Evolutionary conservation across 768 basidiomycete genomes (phyloP).

Genomic region (Lentinula guzmanii): DNA sequence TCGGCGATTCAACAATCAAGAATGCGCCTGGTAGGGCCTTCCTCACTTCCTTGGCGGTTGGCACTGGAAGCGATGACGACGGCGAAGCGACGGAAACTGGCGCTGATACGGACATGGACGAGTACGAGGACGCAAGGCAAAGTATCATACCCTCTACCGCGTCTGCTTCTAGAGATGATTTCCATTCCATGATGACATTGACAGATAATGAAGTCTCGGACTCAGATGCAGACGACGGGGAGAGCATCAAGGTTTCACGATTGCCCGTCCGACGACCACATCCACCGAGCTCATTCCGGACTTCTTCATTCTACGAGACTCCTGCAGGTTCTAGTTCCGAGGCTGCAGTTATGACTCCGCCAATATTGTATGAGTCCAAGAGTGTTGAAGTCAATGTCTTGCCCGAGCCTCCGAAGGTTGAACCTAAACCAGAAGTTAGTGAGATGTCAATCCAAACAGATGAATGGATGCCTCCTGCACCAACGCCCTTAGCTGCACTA

Average conservation of each 20-base stretch:
- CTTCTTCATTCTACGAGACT: slow-evolving; percentile 5
- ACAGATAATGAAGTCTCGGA: slow-evolving; percentile 64
- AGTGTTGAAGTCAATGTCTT: slow-evolving; percentile 21
- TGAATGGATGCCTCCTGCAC: slow-evolving; percentile 50
- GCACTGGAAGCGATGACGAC: slow-evolving; percentile 22
- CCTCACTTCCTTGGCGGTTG: slow-evolving; percentile 3
- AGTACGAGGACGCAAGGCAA: slow-evolving; percentile 77
- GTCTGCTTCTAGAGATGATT: slow-evolving; percentile 43
- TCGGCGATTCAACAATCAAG: slow-evolving; percentile 36
- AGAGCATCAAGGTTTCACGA: slow-evolving; percentile 69
- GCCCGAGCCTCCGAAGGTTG: slow-evolving; percentile 15
- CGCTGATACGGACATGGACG: slow-evolving; percentile 61
- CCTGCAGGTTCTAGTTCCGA: slow-evolving; percentile 3
- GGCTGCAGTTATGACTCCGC: slow-evolving; percentile 17
- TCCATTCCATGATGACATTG: slow-evolving; percentile 70
- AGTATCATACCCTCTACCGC: slow-evolving; percentile 28
- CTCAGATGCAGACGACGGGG: slow-evolving; percentile 44
- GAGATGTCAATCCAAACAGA: slow-evolving; percentile 84
- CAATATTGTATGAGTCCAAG: slow-evolving; percentile 47
- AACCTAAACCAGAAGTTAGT: slow-evolving; percentile 53
- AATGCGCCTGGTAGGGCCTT: slow-evolving; percentile 16
- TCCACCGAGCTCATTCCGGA: slow-evolving; percentile 20
- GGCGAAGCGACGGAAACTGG: slow-evolving; percentile 58
- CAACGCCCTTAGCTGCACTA: slow-evolving; percentile 20
- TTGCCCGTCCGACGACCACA: slow-evolving; percentile 19